Evolutionary conservation across 768 basidiomycete species (phyloP), one percentile per base, ranked within the genome.

Genomic region (Pulveroboletus sp.): DNA sequence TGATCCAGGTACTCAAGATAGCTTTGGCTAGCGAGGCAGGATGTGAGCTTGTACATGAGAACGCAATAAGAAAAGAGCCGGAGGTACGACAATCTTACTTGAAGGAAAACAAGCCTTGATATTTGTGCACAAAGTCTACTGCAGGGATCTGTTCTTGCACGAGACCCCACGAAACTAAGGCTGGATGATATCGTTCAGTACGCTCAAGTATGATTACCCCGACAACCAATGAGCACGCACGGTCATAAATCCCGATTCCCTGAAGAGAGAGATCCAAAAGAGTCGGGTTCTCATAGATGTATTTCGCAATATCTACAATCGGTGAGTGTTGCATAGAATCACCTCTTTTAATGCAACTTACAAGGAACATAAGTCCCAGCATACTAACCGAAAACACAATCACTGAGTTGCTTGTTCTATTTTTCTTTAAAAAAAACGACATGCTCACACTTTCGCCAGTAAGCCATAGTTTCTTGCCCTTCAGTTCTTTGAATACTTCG

Each of bases 201-300:
- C 39, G 9, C 36, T 30, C 45, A 24, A 33, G 33, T 5, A 31
- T 0, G 9, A 36, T 5, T 11, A 4, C 21, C 17, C 12, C 15
- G 12, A 47, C 9, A 46, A 35, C 2, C 1, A n/a, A 43, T 6
- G 15, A 43, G 28, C 21, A 59, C 83, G 64, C 57, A 86, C 86
- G 83, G 68, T 89, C 85, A 26, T 75, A 71, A 24, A 87, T 78
- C 83, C 85, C 89, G 38, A 84, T 79, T 4, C 86, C 87, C 58
- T 81, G 80, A 24, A 89, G 72, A 28, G 75, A 68, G 17, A 89
- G 71, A 38, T 80, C 76, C 8, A 89, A 49, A 3, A 66, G 65
- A 0, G 65, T 61, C 1, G 82, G 77, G 39, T 87, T 70, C 31
- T 77, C 75, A 57, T 82, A 86, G 40, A 90, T 85, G 60, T 74